Conservation (phyloP, 78 protist genomes). For the Dictyostelium brefeldianum region DNA sequence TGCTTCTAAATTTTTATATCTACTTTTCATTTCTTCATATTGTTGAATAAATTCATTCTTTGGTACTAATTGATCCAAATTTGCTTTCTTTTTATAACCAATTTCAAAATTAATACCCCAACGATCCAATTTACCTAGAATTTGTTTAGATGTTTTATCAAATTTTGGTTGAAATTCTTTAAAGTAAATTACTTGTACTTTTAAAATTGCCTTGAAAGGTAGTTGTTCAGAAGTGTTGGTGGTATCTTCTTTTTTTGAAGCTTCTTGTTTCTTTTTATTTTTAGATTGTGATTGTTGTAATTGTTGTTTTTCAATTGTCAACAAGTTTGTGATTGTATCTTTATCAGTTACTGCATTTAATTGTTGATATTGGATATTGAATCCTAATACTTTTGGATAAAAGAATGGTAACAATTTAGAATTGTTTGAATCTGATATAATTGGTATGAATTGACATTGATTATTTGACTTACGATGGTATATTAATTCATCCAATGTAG, state of each 20-base stretch:
- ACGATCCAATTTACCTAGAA: conserved; percentile 49
- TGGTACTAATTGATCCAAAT: conserved; percentile 75
- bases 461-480: conserved; percentile 17
- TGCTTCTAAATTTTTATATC: conserved; percentile 37
- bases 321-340: neutral
- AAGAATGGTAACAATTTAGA: conserved; percentile 40
- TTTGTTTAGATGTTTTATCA: neutral
- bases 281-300: neutral
- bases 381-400: conserved; percentile 45
- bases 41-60: conserved; percentile 24
- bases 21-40: conserved; percentile 61
- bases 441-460: conserved; percentile 10
- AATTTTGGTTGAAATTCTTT: conserved; percentile 28
- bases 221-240: too few relatives aligned
- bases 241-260: neutral
- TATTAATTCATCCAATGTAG: conserved; percentile 25
- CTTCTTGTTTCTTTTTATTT: neutral
- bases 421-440: neutral
- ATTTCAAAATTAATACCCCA: conserved; percentile 63
- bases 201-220: neutral
- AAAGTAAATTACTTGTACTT: conserved; percentile 20
- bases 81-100: conserved; percentile 64
- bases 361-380: neutral
- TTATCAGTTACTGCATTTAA: conserved; percentile 15
- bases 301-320: neutral